phyloP scores from a whole-genome alignment of 106 monocot species.

The Allium cepa region DNA sequence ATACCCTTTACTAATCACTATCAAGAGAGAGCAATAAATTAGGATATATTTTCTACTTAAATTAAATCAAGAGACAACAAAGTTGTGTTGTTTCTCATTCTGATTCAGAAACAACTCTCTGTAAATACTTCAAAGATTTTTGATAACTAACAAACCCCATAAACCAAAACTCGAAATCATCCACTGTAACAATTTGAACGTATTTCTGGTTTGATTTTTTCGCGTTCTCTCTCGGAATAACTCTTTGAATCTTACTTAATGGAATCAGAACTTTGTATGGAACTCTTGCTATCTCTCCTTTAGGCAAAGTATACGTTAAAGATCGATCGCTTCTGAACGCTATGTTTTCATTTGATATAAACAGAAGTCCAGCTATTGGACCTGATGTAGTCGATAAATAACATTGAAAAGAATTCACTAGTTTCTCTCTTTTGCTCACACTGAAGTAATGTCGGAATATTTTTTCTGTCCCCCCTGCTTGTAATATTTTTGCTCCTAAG shows the following conservation, averaged over 20 bases:
- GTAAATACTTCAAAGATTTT: background rate
- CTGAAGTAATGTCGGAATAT: slow-evolving; percentile 21
- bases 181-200: slow-evolving; percentile 48
- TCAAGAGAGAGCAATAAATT: no score
- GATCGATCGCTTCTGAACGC: slow-evolving; percentile 23
- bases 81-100: no score
- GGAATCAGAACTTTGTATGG: slow-evolving; percentile 20
- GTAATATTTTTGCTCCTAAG: background rate
- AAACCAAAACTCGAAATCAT: background rate
- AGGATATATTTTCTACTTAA: no score
- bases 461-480: slow-evolving; percentile 20
- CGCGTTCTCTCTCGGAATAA: slow-evolving; percentile 26
- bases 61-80: no score
- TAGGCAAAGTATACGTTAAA: slow-evolving; percentile 14
- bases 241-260: slow-evolving; percentile 20
- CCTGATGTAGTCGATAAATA: slow-evolving; percentile 33
- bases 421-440: slow-evolving; percentile 25
- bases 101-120: background rate
- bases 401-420: slow-evolving; percentile 29
- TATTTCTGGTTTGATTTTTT: slow-evolving; percentile 47
- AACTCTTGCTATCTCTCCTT: slow-evolving; percentile 13
- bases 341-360: slow-evolving; percentile 26
- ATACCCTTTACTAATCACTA: no score
- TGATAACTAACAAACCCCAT: background rate
- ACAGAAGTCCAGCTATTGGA: slow-evolving; percentile 30